Evolutionary conservation across 2,329 filamentous ascomycete genomes (phyloP), one percentile per base, ranked within the genome.

Genomic region (Neoarthrinium moseri): DNA sequence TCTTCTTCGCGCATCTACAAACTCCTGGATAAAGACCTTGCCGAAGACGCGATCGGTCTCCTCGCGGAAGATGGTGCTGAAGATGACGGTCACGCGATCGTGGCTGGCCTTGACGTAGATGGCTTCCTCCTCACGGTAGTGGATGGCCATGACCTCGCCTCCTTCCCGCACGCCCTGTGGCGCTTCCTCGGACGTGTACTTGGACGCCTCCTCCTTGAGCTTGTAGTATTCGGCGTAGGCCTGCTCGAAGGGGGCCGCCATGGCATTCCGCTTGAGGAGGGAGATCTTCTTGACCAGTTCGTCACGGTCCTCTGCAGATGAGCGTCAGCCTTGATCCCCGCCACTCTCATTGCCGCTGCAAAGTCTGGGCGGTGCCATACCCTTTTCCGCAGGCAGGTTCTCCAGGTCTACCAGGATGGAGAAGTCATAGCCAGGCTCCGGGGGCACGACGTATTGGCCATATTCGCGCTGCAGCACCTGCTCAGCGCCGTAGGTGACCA

Each of bases 61-160:
- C 65, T 99, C 95, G 47, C 90, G 81, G 78, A 99, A 99, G 43
- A 97, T 83, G 33, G 94, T 99, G 71, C 91, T 96, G 78, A 99
- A 99, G 63, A 99, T 99, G 61, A 99, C 91, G 1, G 95, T 99
- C 43, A 99, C 94, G 61, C 94, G 85, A 67, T 99, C 94, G 72
- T 95, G 88, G 67, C 89, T 95, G 51, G 94, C 92, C 74, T 99
- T 97, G 74, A 99, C 87, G 69, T 95, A 99, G 63, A 99, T 97
- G 43, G 94, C 91, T 69, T 99, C 94, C 74, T 97, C 91, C 62
- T 99, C 95, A 46, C 94, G 88, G 73, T 99, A 99, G 69, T 97
- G 92, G 59, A 99, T 95, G 3, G 92, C 85, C 80, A 95, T 96
- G 49, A 97, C 86, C 57, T 94, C 84, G 47, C 92, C 91, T 41